Evolutionary conservation across 352 stramenopile species (phyloP), one percentile per base, ranked within the genome.

Genomic region (Pythium aquatile): DNA sequence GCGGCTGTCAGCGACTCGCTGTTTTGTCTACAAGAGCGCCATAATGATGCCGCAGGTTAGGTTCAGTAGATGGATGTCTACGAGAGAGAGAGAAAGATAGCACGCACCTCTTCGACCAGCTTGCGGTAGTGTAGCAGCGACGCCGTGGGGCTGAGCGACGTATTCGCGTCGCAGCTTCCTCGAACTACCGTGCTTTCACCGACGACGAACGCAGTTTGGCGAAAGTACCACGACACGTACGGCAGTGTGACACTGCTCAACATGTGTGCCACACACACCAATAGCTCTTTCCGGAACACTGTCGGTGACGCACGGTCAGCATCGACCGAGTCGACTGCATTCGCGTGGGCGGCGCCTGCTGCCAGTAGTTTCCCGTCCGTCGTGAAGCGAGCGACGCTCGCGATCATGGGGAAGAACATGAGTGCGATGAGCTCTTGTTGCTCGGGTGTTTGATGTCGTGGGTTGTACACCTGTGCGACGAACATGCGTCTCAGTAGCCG

Each of bases 401-500:
- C 47, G 35, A 93, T 71, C 49, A 83, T 75, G 5, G 82, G 76
- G 16, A 82, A 83, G 33, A 88, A 90, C 58, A 88, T 65, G 35
- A 90, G 58, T 8, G 84, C 76, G 20, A 93, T 85, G 4, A 61
- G 59, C 51, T 91, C 79, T 58, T 91, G 81, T 24, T 88, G 44
- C 11, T 85, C 66, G 7, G 20, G 29, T 9, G 55, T 73, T 48
- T 83, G 74, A 20, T 85, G 76, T 0, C 65, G 62, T 2, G 69
- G 68, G 42, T 91, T 90, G 65, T 86, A 83, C 1, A 66, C 77
- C 20, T 93, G 82, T 0, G 71, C 65, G 1, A 82, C 73, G 47
- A 93, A 91, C 73, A 91, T 85, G 1, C 79, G 77, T 1, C 82
- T 69, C 28, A 93, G 37, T 30, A 91, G 68, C 6, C 74, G 68